phyloP scores from a whole-genome alignment of 176 grass and related monocot species.

The Eremochloa ophiuroides region DNA sequence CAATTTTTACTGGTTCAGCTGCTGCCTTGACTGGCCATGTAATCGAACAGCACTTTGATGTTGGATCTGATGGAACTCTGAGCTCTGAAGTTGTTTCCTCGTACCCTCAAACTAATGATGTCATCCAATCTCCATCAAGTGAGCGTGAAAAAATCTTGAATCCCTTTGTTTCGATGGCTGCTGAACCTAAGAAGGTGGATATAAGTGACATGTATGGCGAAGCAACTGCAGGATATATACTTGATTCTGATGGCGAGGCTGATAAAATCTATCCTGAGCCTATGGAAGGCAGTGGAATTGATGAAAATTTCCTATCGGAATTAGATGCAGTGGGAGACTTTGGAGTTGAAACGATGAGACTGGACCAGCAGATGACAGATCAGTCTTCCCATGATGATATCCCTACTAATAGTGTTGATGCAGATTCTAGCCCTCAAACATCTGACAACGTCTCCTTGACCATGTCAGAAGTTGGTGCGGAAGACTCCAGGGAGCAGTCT shows the following conservation, averaged over 20 bases:
- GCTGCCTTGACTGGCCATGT: constrained; percentile 38
- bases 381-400: constrained; percentile 12
- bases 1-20: constrained; percentile 25
- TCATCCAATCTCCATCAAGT: constrained; percentile 24
- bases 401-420: constrained; percentile 23
- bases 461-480: constrained; percentile 13
- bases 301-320: constrained; percentile 69
- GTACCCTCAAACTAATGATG: constrained; percentile 17
- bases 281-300: constrained; percentile 49
- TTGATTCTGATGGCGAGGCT: constrained; percentile 71
- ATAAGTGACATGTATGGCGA: constrained; percentile 29
- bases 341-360: constrained; percentile 38
- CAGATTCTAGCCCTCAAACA: background rate
- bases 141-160: constrained; percentile 27
- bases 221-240: constrained; percentile 30
- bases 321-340: constrained; percentile 75
- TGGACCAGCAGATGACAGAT: constrained; percentile 28
- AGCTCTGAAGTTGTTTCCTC: constrained; percentile 16
- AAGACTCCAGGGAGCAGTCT: constrained; percentile 22
- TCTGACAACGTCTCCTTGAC: constrained; percentile 18
- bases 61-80: constrained; percentile 24
- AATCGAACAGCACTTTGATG: constrained; percentile 42
- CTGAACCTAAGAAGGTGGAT: constrained; percentile 22
- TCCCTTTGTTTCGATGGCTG: constrained; percentile 20
- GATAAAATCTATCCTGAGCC: constrained; percentile 68